Conservation (phyloP, 768 basidiomycete genomes). For the Boletus sp. region DNA sequence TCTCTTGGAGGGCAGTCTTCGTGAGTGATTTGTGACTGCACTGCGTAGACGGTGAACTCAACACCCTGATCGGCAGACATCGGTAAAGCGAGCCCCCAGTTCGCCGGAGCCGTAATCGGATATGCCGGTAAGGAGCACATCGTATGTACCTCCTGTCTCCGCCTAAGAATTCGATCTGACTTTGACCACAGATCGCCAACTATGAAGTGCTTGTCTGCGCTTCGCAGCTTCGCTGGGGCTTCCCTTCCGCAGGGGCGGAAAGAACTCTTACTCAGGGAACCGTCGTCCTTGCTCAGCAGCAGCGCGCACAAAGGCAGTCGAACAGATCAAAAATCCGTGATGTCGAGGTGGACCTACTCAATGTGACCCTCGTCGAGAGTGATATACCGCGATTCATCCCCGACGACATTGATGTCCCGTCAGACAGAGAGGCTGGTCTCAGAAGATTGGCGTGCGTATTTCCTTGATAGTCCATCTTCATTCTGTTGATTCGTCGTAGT, state of each 20-base stretch:
- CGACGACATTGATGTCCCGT: neutral
- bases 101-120: slow-evolving; percentile 31
- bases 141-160: slow-evolving; percentile 15
- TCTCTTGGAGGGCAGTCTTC: slow-evolving; percentile 30
- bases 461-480: neutral
- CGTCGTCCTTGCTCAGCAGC: slow-evolving; percentile 32
- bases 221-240: slow-evolving; percentile 34
- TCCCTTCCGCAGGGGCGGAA: slow-evolving; percentile 14
- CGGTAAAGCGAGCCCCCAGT: slow-evolving; percentile 34
- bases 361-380: slow-evolving; percentile 25
- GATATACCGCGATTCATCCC: slow-evolving; percentile 31
- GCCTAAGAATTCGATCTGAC: neutral
- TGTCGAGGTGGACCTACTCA: slow-evolving; percentile 19
- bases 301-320: neutral
- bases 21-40: slow-evolving; percentile 14
- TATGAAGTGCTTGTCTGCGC: slow-evolving; percentile 39
- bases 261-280: slow-evolving; percentile 26
- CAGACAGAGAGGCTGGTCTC: slow-evolving; percentile 23
- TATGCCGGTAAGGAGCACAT: slow-evolving; percentile 35
- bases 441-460: slow-evolving; percentile 29
- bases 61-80: slow-evolving; percentile 24
- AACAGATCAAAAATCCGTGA: slow-evolving; percentile 1
- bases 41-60: neutral
- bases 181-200: slow-evolving; percentile 22
- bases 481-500: slow-evolving; percentile 17